phyloP scores from a whole-genome alignment of 2,329 filamentous ascomycete species.

The Lecanoromycetidae sp. region DNA sequence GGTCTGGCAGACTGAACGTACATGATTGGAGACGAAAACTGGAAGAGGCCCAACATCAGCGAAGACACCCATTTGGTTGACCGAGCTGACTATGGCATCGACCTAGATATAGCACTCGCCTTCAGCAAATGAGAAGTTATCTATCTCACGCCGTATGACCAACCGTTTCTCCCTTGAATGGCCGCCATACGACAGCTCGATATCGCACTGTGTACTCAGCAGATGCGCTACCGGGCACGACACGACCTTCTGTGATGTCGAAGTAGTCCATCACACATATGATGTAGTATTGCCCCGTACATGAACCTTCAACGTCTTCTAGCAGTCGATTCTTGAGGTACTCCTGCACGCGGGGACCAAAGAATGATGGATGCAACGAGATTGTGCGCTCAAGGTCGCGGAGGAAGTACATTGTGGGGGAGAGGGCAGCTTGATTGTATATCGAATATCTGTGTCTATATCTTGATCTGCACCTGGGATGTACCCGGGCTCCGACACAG shows the following conservation, averaged over 20 bases:
- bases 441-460: not conserved
- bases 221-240: slow-evolving; percentile 79
- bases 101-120: slow-evolving; percentile 45
- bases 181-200: slow-evolving; percentile 91
- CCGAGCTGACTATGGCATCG: slow-evolving; percentile 82
- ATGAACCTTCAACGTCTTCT: slow-evolving; percentile 88
- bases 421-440: not conserved
- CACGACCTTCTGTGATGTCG: slow-evolving; percentile 84
- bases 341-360: slow-evolving; percentile 84
- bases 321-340: slow-evolving; percentile 81
- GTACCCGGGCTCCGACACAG: not conserved
- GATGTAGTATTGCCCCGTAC: slow-evolving; percentile 92
- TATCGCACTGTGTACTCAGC: slow-evolving; percentile 94
- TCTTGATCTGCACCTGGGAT: not conserved
- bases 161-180: slow-evolving; percentile 97
- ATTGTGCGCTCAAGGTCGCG: slow-evolving; percentile 93
- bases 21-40: slow-evolving; percentile 51
- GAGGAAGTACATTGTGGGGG: slow-evolving; percentile 80
- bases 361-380: slow-evolving; percentile 92
- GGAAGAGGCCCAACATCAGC: slow-evolving; percentile 37
- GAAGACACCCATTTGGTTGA: slow-evolving; percentile 80
- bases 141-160: slow-evolving; percentile 26
- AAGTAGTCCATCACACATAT: slow-evolving; percentile 90
- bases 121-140: slow-evolving; percentile 3
- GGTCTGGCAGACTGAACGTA: slow-evolving; percentile 35